A percentile compares a stretch with the other conserved stretches of the same genome.
Conservation (phyloP, 2,329 filamentous ascomycete species). For the Aspergillus alliaceus region DNA sequence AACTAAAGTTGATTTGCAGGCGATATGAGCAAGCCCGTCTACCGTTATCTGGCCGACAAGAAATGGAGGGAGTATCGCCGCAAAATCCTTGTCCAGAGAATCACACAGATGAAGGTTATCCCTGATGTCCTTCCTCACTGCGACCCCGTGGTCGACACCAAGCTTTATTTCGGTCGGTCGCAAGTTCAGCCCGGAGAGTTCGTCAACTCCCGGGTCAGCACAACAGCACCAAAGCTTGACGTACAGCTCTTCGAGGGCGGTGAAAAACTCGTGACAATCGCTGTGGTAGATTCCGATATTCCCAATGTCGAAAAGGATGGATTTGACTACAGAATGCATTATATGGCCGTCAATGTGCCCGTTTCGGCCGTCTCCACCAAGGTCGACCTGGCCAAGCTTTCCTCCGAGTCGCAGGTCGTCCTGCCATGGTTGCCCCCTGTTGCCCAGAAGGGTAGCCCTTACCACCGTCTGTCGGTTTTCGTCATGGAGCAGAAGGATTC, state of each 20-base stretch:
- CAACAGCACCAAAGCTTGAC: slow-evolving; percentile 70
- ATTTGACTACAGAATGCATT: slow-evolving; percentile 84
- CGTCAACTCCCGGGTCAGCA: slow-evolving; percentile 72
- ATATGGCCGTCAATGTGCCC: slow-evolving; percentile 73
- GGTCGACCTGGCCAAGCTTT: slow-evolving; percentile 65
- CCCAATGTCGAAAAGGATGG: slow-evolving; percentile 72
- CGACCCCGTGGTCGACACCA: slow-evolving; percentile 75
- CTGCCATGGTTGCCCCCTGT: slow-evolving; percentile 82
- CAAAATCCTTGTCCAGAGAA: slow-evolving; percentile 77
- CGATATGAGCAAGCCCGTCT: slow-evolving; percentile 95
- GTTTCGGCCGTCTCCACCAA: slow-evolving; percentile 61
- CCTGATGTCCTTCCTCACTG: slow-evolving; percentile 84
- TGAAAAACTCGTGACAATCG: slow-evolving; percentile 78
- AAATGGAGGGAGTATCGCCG: slow-evolving; percentile 87
- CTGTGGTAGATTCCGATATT: slow-evolving; percentile 86
- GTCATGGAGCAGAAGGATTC: slow-evolving; percentile 75
- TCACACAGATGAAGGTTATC: slow-evolving; percentile 80
- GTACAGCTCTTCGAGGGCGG: slow-evolving; percentile 84
- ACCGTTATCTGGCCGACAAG: slow-evolving; percentile 80
- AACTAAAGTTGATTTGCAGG: slow-evolving; percentile 53
- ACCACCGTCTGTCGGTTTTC: slow-evolving; percentile 84
- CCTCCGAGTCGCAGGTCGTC: slow-evolving; percentile 64
- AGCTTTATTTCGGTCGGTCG: slow-evolving; percentile 73
- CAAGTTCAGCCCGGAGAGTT: slow-evolving; percentile 75
- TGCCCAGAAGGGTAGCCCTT: slow-evolving; percentile 84